A percentile compares a stretch with the other conserved stretches of the same genome.
phyloP scores from a whole-genome alignment of 2,329 filamentous ascomycete species.

The Passalora sequoiae region DNA sequence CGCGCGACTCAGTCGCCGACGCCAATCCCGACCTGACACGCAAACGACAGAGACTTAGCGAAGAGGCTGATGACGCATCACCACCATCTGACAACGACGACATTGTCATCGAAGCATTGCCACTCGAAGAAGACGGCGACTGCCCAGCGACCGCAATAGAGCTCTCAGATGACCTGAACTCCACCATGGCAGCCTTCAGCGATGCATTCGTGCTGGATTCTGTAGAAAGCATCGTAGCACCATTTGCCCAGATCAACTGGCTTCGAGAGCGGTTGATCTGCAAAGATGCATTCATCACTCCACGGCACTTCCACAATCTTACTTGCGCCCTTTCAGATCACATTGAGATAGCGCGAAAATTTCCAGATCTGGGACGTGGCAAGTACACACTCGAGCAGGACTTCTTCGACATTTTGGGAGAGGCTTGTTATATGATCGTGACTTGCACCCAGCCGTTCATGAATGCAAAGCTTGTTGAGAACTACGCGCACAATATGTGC shows the following conservation, averaged over 20 bases:
- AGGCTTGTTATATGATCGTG: neutral
- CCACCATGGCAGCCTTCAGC: slow-evolving; percentile 18
- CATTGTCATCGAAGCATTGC: slow-evolving; percentile 28
- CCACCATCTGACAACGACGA: slow-evolving; percentile 22
- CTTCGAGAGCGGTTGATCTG: neutral
- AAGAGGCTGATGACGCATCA: slow-evolving; percentile 29
- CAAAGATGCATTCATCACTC: neutral
- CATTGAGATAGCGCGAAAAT: neutral
- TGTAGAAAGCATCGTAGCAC: neutral
- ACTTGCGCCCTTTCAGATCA: slow-evolving; percentile 1
- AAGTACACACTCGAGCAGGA: slow-evolving; percentile 16
- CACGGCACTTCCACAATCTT: neutral
- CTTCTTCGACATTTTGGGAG: slow-evolving; percentile 19
- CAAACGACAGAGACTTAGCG: slow-evolving; percentile 43
- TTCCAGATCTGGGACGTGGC: slow-evolving; percentile 9
- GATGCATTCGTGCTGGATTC: slow-evolving; percentile 12
- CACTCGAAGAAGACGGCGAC: slow-evolving; percentile 38
- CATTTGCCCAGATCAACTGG: slow-evolving; percentile 13
- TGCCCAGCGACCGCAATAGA: slow-evolving; percentile 36
- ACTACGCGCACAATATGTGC: neutral
- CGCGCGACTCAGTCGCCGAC: slow-evolving; percentile 42
- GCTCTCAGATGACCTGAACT: slow-evolving; percentile 32
- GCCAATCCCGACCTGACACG: slow-evolving; percentile 41
- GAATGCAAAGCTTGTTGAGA: too few species aligned
- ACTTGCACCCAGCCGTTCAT: neutral